Conservation (phyloP, 2,329 filamentous ascomycete genomes). For the Neonectria hederae region DNA sequence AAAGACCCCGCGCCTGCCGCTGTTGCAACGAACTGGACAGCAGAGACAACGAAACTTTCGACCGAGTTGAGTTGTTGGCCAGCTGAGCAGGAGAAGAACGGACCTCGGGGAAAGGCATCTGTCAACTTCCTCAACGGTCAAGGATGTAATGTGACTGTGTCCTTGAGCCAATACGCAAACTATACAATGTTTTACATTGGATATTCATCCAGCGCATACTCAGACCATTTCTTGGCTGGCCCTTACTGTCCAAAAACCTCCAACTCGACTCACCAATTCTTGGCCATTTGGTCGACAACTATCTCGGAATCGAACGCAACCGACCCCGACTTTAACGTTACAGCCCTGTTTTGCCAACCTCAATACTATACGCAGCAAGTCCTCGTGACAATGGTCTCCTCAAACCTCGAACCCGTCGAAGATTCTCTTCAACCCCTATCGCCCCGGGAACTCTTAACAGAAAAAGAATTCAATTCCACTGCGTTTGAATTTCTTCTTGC, state of each 20-base stretch:
- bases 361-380: constrained; percentile 58
- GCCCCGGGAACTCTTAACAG: constrained; percentile 19
- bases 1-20: neutral
- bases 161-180: constrained; percentile 23
- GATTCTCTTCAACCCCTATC: constrained; percentile 15
- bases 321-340: constrained; percentile 35
- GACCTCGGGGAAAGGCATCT: accelerated
- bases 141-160: constrained; percentile 47
- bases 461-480: constrained; percentile 46
- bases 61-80: constrained; percentile 53
- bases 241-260: constrained; percentile 43
- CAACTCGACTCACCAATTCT: constrained; percentile 50
- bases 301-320: neutral
- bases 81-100: constrained; percentile 28
- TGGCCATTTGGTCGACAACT: constrained; percentile 39
- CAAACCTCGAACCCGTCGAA: constrained; percentile 15
- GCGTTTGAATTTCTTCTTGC: constrained; percentile 48
- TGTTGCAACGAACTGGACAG: constrained; percentile 40
- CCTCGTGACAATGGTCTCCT: constrained; percentile 47
- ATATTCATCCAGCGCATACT: constrained; percentile 48
- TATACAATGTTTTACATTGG: constrained; percentile 55
- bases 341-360: constrained; percentile 54
- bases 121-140: constrained; percentile 49
- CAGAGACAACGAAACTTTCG: constrained; percentile 43
- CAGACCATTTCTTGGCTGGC: constrained; percentile 46